Evolutionary conservation across 495 filamentous ascomycete species (phyloP), one percentile per base, ranked within the genome.

Genomic region (Penicillium paxilli): DNA sequence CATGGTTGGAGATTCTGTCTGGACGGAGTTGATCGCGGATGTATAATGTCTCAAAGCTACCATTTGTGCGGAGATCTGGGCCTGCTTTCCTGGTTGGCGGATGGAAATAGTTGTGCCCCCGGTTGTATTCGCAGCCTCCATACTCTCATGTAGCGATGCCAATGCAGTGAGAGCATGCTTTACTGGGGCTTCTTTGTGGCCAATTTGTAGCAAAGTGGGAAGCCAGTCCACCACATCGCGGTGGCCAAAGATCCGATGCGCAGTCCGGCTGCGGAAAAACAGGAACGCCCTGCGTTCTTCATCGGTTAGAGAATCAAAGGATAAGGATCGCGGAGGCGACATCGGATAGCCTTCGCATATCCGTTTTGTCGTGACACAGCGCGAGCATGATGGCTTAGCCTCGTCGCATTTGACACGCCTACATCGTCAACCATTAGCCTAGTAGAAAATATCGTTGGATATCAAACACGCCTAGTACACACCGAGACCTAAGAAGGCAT

Each of bases 121-220:
- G 16, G 17, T 24, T 0, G 28, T 2, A 33, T 44, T 32, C 4
- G n/a, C 21, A 1, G 42, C 28, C 11, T 53, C 51, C 2, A 25
- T 24, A 26, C 55, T 58, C 37, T 58, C 55, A 40, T 58, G 55
- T 12, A 58, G 28, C 4, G 55, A 58, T 11, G 55, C 55, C 3
- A 58, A 12, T 19, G 55, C 55, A 2, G 55, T 58, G 17, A 58
- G 10, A 16, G 42, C 50, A 53, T 58, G 44, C 40, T 47, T 53
- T 4, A 53, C 16, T 20, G 51, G 21, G 4, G 30, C 10, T 26
- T 53, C 51, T 11, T 14, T 38, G 16, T 53, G 22, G 2, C 51
- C 51, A 16, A 53, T 20, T 14, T 53, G 51, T 2, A 53, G 22
- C 12, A 53, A 30, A 21, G 20, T 47, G 4, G 51, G 19, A n/a